Evolutionary conservation across 305 asterid genomes (phyloP).

Genomic region (Salvia sclarea): DNA sequence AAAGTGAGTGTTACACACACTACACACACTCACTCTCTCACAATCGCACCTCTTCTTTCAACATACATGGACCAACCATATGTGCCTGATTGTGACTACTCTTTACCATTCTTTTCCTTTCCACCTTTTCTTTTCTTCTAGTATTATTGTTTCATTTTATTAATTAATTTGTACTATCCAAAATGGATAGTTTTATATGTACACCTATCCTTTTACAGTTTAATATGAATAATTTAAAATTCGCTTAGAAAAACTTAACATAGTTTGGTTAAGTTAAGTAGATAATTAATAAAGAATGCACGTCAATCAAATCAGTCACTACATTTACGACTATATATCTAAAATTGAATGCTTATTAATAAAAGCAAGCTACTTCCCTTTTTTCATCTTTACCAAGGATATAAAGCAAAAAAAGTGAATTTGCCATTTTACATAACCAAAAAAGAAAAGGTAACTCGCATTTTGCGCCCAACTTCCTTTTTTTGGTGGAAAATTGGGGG

Average conservation of each 20-base stretch:
- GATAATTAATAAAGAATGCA: no score
- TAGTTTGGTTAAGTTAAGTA: no score
- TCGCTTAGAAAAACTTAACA: no score
- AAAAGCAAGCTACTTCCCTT: not conserved
- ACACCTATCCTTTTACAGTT: no score
- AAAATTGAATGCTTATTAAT: not conserved
- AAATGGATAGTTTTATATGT: no score
- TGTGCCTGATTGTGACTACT: constrained; percentile 53
- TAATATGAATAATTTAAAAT: no score
- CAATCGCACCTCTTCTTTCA: constrained; percentile 33
- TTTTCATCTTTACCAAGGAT: constrained; percentile 4
- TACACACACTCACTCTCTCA: constrained; percentile 26
- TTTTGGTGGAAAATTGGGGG: constrained; percentile 7
- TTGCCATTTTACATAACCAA: not conserved
- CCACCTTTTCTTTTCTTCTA: not conserved
- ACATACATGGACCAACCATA: constrained; percentile 43
- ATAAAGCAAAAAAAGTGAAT: constrained; percentile 13
- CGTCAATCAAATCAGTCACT: no score
- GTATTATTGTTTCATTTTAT: not conserved
- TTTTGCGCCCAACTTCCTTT: constrained; percentile 1
- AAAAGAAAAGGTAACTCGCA: constrained; percentile 10
- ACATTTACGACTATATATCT: no score
- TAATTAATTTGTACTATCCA: no score
- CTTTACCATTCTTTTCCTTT: constrained; percentile 20
- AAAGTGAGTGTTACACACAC: constrained; percentile 27